These are phyloP conservation scores for Wickerhamomyces alni DNA, from an alignment of 805 yeast genomes.

Conservation along the genomic window DNA sequence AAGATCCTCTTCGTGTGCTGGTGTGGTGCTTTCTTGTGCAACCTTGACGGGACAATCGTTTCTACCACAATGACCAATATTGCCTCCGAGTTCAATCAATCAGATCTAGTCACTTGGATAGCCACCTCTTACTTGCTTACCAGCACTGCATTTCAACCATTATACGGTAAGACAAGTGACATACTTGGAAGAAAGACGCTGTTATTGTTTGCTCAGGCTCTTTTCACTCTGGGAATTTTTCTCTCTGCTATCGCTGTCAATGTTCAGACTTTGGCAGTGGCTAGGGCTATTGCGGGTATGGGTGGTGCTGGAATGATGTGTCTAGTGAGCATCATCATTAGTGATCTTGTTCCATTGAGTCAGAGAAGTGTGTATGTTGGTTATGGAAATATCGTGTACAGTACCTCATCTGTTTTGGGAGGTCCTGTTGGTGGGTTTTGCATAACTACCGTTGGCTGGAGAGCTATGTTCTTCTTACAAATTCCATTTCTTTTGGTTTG, in stretches of 20 bases:
- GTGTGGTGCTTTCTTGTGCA: slow-evolving; percentile 44
- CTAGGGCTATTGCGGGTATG: slow-evolving; percentile 52
- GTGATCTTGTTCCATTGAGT: slow-evolving; percentile 49
- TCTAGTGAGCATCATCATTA: slow-evolving; percentile 43
- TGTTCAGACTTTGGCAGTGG: slow-evolving; percentile 39
- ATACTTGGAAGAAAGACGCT: slow-evolving; percentile 49
- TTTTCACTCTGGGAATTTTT: slow-evolving; percentile 40
- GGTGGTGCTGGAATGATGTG: slow-evolving; percentile 55
- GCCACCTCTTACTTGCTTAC: slow-evolving; percentile 68
- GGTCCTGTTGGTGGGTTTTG: slow-evolving; percentile 39
- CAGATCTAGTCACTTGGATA: slow-evolving; percentile 56
- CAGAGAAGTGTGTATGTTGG: slow-evolving; percentile 52
- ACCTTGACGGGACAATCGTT: slow-evolving; percentile 55
- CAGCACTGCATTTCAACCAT: slow-evolving; percentile 67
- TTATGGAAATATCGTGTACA: slow-evolving; percentile 33
- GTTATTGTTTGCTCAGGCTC: slow-evolving; percentile 35
- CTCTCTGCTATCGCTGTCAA: slow-evolving; percentile 34
- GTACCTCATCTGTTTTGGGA: slow-evolving; percentile 36
- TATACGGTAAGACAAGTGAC: slow-evolving; percentile 67
- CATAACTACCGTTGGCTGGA: slow-evolving; percentile 35
- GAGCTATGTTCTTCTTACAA: slow-evolving; percentile 38
- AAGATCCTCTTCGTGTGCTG: slow-evolving; percentile 28
- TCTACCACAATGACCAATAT: slow-evolving; percentile 53
- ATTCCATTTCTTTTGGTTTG: slow-evolving; percentile 30
- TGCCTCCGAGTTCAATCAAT: slow-evolving; percentile 51